A percentile compares a stretch with the other conserved stretches of the same genome.
Evolutionary conservation across 106 monocot genomes (phyloP).

Genomic region (Posidonia australis): DNA sequence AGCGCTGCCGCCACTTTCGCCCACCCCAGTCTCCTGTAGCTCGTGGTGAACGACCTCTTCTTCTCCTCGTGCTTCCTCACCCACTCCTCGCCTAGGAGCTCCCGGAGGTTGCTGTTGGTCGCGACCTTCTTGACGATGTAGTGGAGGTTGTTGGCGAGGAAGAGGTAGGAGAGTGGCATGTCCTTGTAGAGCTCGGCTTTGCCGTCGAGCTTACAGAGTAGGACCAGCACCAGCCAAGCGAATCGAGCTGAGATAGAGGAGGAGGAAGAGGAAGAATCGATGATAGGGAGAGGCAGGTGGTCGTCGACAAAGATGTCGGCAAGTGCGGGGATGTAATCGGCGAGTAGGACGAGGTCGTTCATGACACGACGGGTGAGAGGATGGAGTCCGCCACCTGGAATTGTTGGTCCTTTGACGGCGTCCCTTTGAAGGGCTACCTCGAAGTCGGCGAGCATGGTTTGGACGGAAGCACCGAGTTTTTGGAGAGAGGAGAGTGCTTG

Average conservation of each 20-base stretch:
- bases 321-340: constrained; percentile 25
- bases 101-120: constrained; percentile 8
- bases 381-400: constrained; percentile 28
- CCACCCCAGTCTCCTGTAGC: constrained; percentile 18
- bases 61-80: constrained; percentile 14
- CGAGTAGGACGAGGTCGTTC: constrained; percentile 39
- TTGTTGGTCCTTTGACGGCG: constrained; percentile 6
- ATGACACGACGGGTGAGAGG: constrained; percentile 36
- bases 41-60: constrained; percentile 16
- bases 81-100: constrained; percentile 23
- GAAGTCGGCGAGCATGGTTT: constrained; percentile 23
- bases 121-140: constrained; percentile 24
- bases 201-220: constrained; percentile 44
- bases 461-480: constrained; percentile 23
- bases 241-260: constrained; percentile 8
- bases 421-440: constrained; percentile 40
- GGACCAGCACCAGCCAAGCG: constrained; percentile 28
- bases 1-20: constrained; percentile 9
- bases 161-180: constrained; percentile 31
- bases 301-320: background rate
- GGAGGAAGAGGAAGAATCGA: background rate
- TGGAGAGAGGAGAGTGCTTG: constrained; percentile 14
- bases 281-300: no score
- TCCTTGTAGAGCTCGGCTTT: constrained; percentile 25
- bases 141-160: constrained; percentile 47